Base-by-base conservation (phyloP, 805 yeast genomes). In the Dipodascus geniculatus region DNA sequence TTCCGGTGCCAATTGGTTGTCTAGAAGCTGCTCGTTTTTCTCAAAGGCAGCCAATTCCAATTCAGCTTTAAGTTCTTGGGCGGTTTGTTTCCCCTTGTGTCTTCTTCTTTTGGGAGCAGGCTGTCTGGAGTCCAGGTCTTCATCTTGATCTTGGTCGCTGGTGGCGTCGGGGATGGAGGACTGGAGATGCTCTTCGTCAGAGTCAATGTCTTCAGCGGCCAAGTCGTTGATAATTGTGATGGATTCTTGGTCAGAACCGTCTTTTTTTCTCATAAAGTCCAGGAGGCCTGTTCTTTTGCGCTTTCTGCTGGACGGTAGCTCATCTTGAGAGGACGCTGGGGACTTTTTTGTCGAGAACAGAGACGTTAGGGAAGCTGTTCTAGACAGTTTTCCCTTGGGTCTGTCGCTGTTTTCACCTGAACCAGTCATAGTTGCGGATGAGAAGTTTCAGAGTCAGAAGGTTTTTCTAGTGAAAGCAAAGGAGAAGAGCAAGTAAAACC, bases 1-100 rank as follows among this genome's bases (percentile, higher is more conserved):
- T 57, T 85, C 81, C 51, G 75, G 84, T 1, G 89, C 93, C 42
- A 87, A 69, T 57, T 72, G 77, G 2, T 68, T 81, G 62, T 86
- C 93, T 56, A 77, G 77, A 60, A 77, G 74, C 53, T 71, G 71
- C 64, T 88, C 96, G 24, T 71, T 68, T 50, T 71, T 74, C 48
- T 69, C 60, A 51, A 54, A 58, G 48, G 71, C 58, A 65, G 68
- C 58, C 61, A 67, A 57, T 20, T 56, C 55, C 22, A 58, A 58
- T 31, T 68, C 67, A 49, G 65, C 4, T 28, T 52, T 50, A 23
- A 48, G 23, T 24, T 44, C 49, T 28, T 52, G 55, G 17, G 49
- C 17, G 16, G 44, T 38, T 38, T 38, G 31, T 17, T 47, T 47
- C 11, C 24, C 24, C 49, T 47, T 47, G 23, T 47, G 49, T 16